phyloP scores from a whole-genome alignment of 306 rosid genomes.

The Fragaria vesca region DNA sequence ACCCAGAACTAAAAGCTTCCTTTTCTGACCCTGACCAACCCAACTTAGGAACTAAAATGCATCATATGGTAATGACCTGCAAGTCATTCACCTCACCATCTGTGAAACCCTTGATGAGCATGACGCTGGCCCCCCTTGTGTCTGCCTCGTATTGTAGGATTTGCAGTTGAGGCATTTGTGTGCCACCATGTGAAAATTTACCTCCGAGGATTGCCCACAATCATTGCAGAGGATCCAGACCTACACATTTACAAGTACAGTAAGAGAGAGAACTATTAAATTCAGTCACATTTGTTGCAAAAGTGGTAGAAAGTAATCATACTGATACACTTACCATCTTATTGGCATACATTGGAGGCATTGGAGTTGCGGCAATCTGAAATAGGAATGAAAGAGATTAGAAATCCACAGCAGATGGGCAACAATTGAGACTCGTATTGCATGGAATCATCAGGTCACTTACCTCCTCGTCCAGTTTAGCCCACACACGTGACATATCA shows the following conservation, averaged over 20 bases:
- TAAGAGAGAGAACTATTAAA: background rate
- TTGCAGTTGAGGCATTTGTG: slow-evolving; percentile 50
- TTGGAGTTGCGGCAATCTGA: slow-evolving; percentile 41
- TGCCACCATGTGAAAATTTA: slow-evolving; percentile 48
- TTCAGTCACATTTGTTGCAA: background rate
- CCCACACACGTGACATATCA: slow-evolving; percentile 71
- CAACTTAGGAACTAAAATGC: background rate
- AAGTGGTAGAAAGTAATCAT: background rate
- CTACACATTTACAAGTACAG: slow-evolving; percentile 20
- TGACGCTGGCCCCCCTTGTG: slow-evolving; percentile 45
- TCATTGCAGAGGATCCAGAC: slow-evolving; percentile 81
- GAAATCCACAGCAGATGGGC: background rate
- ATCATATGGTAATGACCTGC: background rate
- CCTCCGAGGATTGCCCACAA: slow-evolving; percentile 62
- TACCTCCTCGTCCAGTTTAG: slow-evolving; percentile 64
- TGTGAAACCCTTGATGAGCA: slow-evolving; percentile 46
- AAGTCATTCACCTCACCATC: slow-evolving; percentile 42
- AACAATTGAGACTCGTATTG: background rate
- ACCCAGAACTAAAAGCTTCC: background rate
- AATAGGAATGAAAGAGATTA: slow-evolving; percentile 4
- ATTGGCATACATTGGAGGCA: slow-evolving; percentile 44
- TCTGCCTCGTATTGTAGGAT: slow-evolving; percentile 60
- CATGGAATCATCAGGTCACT: background rate
- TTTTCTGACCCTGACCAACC: background rate
- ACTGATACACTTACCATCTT: slow-evolving; percentile 29